phyloP scores from a whole-genome alignment of 2,329 filamentous ascomycete genomes.

The Fusarium nisikadoi region DNA sequence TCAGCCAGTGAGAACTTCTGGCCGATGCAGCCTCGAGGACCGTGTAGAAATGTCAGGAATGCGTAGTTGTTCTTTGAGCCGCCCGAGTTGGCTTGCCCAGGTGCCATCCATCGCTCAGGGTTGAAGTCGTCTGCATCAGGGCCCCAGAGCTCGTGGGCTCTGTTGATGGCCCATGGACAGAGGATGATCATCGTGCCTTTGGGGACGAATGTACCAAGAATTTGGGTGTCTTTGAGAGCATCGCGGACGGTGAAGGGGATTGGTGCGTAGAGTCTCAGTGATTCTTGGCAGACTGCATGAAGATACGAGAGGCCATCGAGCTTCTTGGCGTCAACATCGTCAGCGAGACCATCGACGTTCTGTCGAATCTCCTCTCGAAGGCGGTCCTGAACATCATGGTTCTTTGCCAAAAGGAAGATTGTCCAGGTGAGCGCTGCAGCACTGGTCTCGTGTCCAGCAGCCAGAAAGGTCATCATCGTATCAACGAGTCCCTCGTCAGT shows the following conservation, averaged over 20 bases:
- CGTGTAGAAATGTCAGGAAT: conserved; percentile 81
- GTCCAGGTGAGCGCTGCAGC: conserved; percentile 55
- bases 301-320: conserved; percentile 54
- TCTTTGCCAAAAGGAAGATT: conserved; percentile 51
- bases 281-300: conserved; percentile 56
- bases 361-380: conserved; percentile 53
- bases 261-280: conserved; percentile 54
- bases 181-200: conserved; percentile 51
- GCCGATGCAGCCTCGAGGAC: conserved; percentile 45
- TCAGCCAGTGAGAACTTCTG: conserved; percentile 40
- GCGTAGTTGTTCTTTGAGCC: conserved; percentile 76
- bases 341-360: conserved; percentile 47
- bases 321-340: conserved; percentile 29
- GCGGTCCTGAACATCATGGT: conserved; percentile 51
- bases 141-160: conserved; percentile 50
- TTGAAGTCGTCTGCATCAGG: conserved; percentile 49
- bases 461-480: conserved; percentile 28
- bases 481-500: conserved; percentile 19
- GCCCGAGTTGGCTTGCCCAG: conserved; percentile 60
- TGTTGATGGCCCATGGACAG: conserved; percentile 46
- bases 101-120: conserved; percentile 51
- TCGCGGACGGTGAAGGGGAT: conserved; percentile 49
- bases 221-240: conserved; percentile 45
- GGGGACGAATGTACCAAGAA: conserved; percentile 50
- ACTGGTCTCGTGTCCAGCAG: conserved; percentile 57